Evolutionary conservation across 2,329 filamentous ascomycete species (phyloP), one percentile per base, ranked within the genome.

Genomic region (Didymella exigua): DNA sequence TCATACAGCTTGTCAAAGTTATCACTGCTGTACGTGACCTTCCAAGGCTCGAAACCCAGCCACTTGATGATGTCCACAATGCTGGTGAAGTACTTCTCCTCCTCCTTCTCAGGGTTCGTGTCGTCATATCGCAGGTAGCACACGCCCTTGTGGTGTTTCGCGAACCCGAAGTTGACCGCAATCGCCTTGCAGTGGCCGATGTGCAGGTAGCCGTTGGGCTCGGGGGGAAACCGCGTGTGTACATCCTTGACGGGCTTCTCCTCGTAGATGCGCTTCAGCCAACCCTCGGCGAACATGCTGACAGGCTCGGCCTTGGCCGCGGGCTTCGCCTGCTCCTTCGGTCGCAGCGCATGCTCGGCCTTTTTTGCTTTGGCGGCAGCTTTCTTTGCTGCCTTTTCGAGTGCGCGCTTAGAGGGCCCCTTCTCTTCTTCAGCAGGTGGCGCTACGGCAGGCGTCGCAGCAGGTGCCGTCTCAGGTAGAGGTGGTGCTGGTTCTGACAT

Each of bases 151-250:
- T 96, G 90, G 70, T 88, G 87, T 69, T 85, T 86, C 13, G 95
- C 93, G 73, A 97, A 98, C 6, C 93, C 93, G 77, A 98, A 98
- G 77, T 98, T 97, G 75, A 98, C 86, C 0, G 91, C 89, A 74
- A 98, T 97, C 19, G 95, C 93, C 79, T 98, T 98, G 62, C 89
- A 90, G 73, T 98, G 95, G 18, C 93, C 93, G 65, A 98, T 89
- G 72, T 97, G 93, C 9, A 97, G 84, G 73, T 89, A 97, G 49
- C 93, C 95, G 74, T 98, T 98, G 42, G 95, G 95, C 77, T 82
- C 80, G 24, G 80, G 80, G 0, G 80, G 80, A 56, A 82, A 82
- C 48, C 80, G 79, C 9, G 80, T 79, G 49, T 76, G 73, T 31
- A 82, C 78, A 11, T 77, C 68, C 24, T 70, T 61, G 41, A 77